Evolutionary conservation across 1,284 basidiomycete genomes (phyloP).

Genomic region (Puccinia coronata): DNA sequence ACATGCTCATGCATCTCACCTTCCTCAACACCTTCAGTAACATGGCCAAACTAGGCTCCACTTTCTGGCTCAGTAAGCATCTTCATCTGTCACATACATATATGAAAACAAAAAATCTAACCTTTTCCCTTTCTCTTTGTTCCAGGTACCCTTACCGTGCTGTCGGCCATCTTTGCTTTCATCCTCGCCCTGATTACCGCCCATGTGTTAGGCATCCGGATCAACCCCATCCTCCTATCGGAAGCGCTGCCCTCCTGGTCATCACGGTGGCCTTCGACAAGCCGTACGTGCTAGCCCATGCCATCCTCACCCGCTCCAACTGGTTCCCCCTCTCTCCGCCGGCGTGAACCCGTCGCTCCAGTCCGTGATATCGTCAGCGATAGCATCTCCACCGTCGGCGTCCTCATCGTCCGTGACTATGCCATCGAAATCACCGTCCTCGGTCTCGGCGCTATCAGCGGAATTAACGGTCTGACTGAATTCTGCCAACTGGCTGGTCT

Average conservation of each 20-base stretch:
- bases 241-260: conserved; percentile 94
- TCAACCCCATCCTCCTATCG: conserved; percentile 83
- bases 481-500: no score
- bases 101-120: conserved; percentile 33
- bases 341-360: no score
- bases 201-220: no score
- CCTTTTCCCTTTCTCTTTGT: not conserved
- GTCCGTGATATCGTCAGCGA: no score
- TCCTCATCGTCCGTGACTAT: no score
- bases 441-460: no score
- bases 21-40: conserved; percentile 87
- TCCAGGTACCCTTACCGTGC: no score
- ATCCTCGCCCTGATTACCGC: no score
- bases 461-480: no score
- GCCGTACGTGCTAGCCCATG: conserved; percentile 83
- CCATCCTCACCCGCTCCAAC: conserved; percentile 84
- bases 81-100: not conserved
- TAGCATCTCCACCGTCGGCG: no score
- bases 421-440: no score
- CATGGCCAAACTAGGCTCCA: conserved; percentile 76
- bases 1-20: conserved; percentile 87
- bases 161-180: no score
- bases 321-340: conserved; percentile 69
- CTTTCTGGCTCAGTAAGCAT: conserved; percentile 64
- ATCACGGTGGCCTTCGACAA: conserved; percentile 98